These are phyloP conservation scores for Phylloporus scabripes DNA, from an alignment of 768 basidiomycete genomes.

Conservation along the genomic window DNA sequence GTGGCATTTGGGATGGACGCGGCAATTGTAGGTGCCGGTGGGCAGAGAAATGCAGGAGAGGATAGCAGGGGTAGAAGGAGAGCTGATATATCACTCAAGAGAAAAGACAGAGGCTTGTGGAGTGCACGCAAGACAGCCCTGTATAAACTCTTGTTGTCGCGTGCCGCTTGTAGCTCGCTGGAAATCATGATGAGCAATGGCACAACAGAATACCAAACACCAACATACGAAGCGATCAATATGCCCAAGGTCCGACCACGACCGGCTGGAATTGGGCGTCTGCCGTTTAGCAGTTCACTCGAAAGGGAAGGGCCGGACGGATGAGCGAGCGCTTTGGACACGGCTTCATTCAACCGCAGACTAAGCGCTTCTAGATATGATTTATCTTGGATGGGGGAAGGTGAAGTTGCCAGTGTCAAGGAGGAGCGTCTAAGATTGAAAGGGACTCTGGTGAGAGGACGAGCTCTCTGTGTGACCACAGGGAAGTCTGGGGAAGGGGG, in stretches of 20 bases:
- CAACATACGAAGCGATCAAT: constrained; percentile 64
- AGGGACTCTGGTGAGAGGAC: constrained; percentile 54
- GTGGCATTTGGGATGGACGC: constrained; percentile 53
- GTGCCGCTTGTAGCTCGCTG: constrained; percentile 66
- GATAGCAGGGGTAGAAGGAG: constrained; percentile 62
- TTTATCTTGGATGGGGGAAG: constrained; percentile 63
- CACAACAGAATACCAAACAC: constrained; percentile 3
- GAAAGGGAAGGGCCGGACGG: constrained; percentile 49
- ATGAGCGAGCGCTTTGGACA: constrained; percentile 67
- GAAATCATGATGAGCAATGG: constrained; percentile 10
- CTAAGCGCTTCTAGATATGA: constrained; percentile 74
- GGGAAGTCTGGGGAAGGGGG: constrained; percentile 36
- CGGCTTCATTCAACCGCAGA: constrained; percentile 75
- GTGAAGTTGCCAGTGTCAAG: constrained; percentile 28
- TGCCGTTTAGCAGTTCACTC: constrained; percentile 57
- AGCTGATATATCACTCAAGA: constrained; percentile 64
- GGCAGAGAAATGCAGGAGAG: constrained; percentile 53
- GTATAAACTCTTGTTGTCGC: constrained; percentile 57
- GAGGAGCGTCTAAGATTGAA: constrained; percentile 57
- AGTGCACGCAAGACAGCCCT: constrained; percentile 68
- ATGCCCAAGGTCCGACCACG: constrained; percentile 63
- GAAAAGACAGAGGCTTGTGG: constrained; percentile 71
- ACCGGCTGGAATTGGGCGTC: constrained; percentile 67
- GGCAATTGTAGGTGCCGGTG: constrained; percentile 46
- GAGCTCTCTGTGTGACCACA: constrained; percentile 39